These are phyloP conservation scores for Sporothrix variecibatus DNA, from an alignment of 2,329 filamentous ascomycete genomes.

Conservation along the genomic window DNA sequence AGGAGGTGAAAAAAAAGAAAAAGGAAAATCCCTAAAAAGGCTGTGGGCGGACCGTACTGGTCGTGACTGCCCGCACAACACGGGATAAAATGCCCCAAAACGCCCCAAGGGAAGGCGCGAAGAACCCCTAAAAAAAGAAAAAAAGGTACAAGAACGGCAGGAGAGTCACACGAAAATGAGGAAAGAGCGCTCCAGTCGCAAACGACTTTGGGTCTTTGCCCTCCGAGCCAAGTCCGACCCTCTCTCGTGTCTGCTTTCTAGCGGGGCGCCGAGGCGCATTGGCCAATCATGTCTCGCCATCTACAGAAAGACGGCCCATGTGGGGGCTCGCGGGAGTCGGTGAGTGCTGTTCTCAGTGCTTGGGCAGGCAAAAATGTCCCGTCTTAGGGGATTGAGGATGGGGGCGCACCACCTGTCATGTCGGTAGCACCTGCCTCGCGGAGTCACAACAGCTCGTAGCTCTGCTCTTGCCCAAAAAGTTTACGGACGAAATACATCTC, in stretches of 20 bases:
- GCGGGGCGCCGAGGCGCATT: neutral
- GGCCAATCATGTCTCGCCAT: neutral
- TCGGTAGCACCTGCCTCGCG: constrained; percentile 10
- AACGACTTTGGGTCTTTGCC: neutral
- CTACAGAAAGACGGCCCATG: neutral
- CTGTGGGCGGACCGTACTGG: neutral
- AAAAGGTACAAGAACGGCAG: neutral
- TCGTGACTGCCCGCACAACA: neutral
- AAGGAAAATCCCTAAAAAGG: neutral
- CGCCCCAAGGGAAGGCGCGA: neutral
- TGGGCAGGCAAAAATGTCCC: neutral
- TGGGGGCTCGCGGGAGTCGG: constrained; percentile 10
- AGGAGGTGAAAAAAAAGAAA: constrained; percentile 19
- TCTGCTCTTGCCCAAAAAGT: neutral
- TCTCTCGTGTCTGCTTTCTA: neutral
- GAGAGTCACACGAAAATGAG: neutral
- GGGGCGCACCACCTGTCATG: neutral
- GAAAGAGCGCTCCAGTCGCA: neutral
- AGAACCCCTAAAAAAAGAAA: neutral
- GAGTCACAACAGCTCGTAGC: neutral
- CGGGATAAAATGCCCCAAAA: constrained; percentile 18
- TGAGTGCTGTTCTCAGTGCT: neutral
- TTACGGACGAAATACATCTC: neutral
- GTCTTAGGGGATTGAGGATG: neutral
- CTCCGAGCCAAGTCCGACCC: constrained; percentile 18